Percentiles rank a stretch among this genome's conserved stretches.
Conservation (phyloP, 495 filamentous ascomycete species). For the Hypoxylon crocopeplum region DNA sequence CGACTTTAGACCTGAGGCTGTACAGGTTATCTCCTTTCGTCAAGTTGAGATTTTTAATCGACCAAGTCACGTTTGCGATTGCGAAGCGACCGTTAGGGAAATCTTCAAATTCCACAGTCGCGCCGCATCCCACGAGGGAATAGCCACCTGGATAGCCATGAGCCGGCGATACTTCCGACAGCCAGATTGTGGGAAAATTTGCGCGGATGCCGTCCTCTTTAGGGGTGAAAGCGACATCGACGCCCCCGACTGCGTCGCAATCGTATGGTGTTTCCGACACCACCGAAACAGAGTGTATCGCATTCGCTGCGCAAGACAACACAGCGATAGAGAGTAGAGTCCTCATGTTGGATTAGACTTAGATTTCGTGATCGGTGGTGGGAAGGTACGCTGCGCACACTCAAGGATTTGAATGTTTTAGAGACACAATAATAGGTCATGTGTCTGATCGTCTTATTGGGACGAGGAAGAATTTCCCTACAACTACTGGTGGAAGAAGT, state of each 20-base stretch:
- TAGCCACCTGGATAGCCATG: constrained; percentile 19
- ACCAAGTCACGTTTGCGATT: constrained; percentile 22
- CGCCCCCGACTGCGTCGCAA: constrained; percentile 16
- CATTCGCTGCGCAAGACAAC: neutral
- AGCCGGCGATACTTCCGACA: neutral
- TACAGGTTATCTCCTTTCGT: neutral
- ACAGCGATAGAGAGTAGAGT: neutral
- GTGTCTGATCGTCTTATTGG: too few relatives aligned
- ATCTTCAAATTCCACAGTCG: constrained; percentile 22
- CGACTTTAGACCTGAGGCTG: constrained; percentile 11
- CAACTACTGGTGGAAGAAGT: too few relatives aligned
- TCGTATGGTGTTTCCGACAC: constrained; percentile 7
- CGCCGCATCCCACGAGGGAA: constrained; percentile 10
- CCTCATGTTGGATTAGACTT: constrained; percentile 1
- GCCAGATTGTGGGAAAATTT: constrained; percentile 6
- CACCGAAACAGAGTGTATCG: constrained; percentile 13
- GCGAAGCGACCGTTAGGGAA: constrained; percentile 14
- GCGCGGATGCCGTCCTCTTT: constrained; percentile 15
- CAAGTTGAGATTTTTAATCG: constrained; percentile 1
- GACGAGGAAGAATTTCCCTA: too few relatives aligned
- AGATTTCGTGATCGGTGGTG: too few relatives aligned
- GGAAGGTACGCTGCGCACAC: too few relatives aligned
- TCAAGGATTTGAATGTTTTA: too few relatives aligned
- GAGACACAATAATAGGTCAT: too few relatives aligned
- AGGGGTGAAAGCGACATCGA: constrained; percentile 16